Conservation (phyloP, 345 rosid species). For the Eutrema yunnanense region DNA sequence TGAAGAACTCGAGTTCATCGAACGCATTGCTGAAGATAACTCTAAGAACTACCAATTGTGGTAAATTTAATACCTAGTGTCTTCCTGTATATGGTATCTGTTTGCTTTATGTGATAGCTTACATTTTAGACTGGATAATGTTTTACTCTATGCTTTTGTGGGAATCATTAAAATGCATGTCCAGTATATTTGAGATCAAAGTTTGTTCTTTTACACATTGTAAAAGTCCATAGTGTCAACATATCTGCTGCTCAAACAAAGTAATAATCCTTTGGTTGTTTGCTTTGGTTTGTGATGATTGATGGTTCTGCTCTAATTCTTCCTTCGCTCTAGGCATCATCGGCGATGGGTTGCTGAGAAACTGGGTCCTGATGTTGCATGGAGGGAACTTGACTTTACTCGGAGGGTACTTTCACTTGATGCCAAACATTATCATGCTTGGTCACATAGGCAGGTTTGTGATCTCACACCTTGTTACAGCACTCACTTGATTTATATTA, state of each 20-base stretch:
- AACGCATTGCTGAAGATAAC: conserved; percentile 50
- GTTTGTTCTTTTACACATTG: background rate
- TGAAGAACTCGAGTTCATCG: conserved; percentile 54
- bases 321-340: conserved; percentile 63
- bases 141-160: background rate
- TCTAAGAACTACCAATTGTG: conserved; percentile 91
- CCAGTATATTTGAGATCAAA: background rate
- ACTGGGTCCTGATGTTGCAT: conserved; percentile 57
- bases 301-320: background rate
- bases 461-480: background rate
- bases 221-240: background rate
- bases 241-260: background rate
- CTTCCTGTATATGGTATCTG: background rate
- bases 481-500: background rate
- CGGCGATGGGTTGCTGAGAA: conserved; percentile 92
- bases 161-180: background rate
- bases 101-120: background rate
- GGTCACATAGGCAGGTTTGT: conserved; percentile 97
- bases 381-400: conserved; percentile 64
- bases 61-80: conserved; percentile 33
- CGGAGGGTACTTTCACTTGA: conserved; percentile 53
- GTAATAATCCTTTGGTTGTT: background rate
- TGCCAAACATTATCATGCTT: conserved; percentile 87
- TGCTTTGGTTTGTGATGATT: background rate
- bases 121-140: too few species aligned